These are phyloP conservation scores for Diaporthe destruens DNA, from an alignment of 2,329 filamentous ascomycete species.

Conservation along the genomic window DNA sequence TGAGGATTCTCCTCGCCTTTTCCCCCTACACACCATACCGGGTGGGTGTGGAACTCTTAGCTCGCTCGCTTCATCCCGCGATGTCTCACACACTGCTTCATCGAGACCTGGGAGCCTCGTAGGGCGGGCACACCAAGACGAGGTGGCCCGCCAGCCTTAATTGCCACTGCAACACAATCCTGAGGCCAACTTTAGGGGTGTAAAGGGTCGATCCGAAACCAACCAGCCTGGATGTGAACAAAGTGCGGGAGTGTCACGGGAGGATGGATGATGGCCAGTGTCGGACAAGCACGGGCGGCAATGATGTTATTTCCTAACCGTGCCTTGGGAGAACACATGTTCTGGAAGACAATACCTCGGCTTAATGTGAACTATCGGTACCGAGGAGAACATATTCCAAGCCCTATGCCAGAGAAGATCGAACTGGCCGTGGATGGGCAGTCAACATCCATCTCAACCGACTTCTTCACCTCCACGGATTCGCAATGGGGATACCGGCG, in stretches of 20 bases:
- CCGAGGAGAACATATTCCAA: not conserved
- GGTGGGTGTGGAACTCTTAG: not conserved
- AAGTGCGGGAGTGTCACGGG: not conserved
- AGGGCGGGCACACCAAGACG: not conserved
- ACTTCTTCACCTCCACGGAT: not conserved
- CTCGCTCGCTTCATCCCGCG: constrained; percentile 18
- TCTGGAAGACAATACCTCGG: not conserved
- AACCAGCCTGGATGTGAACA: not conserved
- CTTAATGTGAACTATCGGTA: too few species aligned
- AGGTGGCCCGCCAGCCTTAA: not conserved
- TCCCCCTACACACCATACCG: too few species aligned
- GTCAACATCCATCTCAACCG: not conserved
- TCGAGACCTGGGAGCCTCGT: constrained; percentile 17
- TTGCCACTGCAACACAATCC: not conserved
- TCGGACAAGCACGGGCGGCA: not conserved
- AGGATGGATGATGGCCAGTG: not conserved
- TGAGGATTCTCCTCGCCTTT: not conserved
- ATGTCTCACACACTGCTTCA: constrained; percentile 4
- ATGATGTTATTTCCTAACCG: not conserved
- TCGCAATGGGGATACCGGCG: not conserved
- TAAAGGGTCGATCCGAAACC: not conserved
- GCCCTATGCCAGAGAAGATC: not conserved
- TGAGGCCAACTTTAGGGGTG: not conserved
- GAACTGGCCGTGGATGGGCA: not conserved
- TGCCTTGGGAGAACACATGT: not conserved